A percentile compares a stretch with the other conserved stretches of the same genome.
phyloP scores from a whole-genome alignment of 2,329 filamentous ascomycete species.

The Juglanconis juglandina region DNA sequence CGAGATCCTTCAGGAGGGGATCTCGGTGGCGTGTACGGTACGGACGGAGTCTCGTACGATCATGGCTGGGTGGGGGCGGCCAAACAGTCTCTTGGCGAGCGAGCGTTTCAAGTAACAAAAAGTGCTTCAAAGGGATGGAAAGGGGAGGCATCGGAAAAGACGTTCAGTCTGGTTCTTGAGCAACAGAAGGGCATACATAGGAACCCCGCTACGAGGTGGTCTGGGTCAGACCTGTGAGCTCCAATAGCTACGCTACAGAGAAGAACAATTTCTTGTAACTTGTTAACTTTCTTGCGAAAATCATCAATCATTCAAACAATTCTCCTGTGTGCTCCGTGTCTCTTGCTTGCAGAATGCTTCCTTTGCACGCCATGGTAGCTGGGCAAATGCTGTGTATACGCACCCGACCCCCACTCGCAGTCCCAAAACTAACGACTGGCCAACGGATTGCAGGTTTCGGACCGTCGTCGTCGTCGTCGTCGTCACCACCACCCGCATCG shows the following conservation, averaged over 20 bases:
- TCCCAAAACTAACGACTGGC: too few species aligned
- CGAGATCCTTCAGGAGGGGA: slow-evolving; percentile 14
- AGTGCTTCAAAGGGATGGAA: slow-evolving; percentile 1
- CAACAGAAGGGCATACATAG: not conserved
- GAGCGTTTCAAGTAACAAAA: slow-evolving; percentile 10
- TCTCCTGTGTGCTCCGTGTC: not conserved
- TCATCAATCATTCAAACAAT: not conserved
- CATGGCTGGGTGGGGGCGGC: slow-evolving; percentile 2
- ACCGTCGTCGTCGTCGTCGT: not conserved
- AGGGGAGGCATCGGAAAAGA: not conserved
- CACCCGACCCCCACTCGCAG: too few species aligned
- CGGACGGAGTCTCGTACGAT: slow-evolving; percentile 8
- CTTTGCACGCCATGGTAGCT: not conserved
- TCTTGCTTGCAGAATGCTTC: not conserved
- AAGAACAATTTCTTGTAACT: not conserved
- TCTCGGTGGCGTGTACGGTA: slow-evolving; percentile 12
- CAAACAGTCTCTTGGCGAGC: slow-evolving; percentile 6
- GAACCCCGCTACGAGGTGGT: not conserved
- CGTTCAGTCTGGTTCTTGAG: not conserved
- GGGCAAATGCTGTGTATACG: too few species aligned
- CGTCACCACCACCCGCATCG: not conserved
- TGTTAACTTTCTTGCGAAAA: not conserved
- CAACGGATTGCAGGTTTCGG: not conserved
- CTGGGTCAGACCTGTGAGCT: not conserved
- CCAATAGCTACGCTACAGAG: not conserved